A percentile compares a stretch with the other conserved stretches of the same genome.
These are phyloP conservation scores for Porphyra umbilicalis DNA, from an alignment of 31 red algal genomes.

Conservation along the genomic window DNA sequence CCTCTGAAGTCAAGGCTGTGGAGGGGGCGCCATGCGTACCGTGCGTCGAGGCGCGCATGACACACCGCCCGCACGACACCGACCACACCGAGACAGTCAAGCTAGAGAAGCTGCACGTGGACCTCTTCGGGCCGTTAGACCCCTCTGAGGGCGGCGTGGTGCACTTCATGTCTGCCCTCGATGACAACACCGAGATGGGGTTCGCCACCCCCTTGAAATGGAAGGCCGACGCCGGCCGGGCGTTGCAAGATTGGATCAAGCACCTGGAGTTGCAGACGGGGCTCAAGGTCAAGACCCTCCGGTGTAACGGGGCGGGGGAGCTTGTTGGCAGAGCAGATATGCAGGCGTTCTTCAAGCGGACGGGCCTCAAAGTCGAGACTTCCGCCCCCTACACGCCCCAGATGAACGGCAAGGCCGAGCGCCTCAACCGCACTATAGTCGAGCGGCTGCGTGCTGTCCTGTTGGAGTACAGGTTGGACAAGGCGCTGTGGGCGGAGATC, in stretches of 20 bases:
- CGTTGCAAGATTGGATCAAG: neutral
- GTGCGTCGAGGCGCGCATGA: neutral
- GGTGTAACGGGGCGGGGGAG: neutral
- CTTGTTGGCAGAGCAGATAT: neutral
- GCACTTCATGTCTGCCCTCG: neutral
- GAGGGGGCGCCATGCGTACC: neutral
- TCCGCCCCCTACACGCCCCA: slow-evolving; percentile 29
- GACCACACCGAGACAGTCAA: neutral
- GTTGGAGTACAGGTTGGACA: neutral
- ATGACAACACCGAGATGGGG: neutral
- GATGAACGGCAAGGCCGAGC: slow-evolving; percentile 29
- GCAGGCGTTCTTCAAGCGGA: slow-evolving; percentile 18
- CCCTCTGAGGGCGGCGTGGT: neutral
- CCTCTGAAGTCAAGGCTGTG: no score
- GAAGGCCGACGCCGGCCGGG: neutral
- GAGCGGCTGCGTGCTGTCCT: slow-evolving; percentile 21
- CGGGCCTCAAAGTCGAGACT: slow-evolving; percentile 8
- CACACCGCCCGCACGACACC: neutral
- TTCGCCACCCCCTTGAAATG: neutral
- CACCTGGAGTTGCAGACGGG: neutral
- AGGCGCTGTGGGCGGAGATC: slow-evolving; percentile 14
- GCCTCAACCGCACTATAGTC: slow-evolving; percentile 32
- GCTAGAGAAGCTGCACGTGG: neutral
- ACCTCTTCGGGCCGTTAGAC: neutral
- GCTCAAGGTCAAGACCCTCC: neutral